A percentile compares a stretch with the other conserved stretches of the same genome.
Evolutionary conservation across 2,329 filamentous ascomycete genomes (phyloP).

Genomic region (Thelonectria olida): DNA sequence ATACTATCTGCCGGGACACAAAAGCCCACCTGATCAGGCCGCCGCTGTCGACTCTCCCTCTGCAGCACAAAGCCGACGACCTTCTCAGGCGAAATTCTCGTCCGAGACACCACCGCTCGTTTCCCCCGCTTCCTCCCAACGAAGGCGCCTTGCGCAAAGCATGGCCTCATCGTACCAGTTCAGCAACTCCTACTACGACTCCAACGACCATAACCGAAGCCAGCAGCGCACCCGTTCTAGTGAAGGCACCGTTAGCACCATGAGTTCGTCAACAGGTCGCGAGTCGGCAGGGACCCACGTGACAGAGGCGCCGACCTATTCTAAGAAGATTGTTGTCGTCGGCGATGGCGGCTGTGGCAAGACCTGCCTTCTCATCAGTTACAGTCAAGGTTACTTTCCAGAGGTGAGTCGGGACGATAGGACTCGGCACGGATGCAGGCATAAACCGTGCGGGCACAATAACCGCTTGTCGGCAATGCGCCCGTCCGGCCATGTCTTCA

Average conservation of each 20-base stretch:
- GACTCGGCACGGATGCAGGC: background rate
- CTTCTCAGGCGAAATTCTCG: slow-evolving; percentile 30
- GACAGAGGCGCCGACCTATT: slow-evolving; percentile 91
- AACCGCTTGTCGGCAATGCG: background rate
- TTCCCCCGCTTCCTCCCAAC: slow-evolving; percentile 16
- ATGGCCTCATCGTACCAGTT: slow-evolving; percentile 66
- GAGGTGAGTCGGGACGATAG: slow-evolving; percentile 70
- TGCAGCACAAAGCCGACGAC: slow-evolving; percentile 16
- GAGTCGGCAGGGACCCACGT: slow-evolving; percentile 85
- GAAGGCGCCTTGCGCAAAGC: slow-evolving; percentile 37
- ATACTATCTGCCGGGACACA: slow-evolving; percentile 5
- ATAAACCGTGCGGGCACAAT: background rate
- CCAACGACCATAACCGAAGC: slow-evolving; percentile 51
- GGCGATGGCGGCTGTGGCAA: slow-evolving; percentile 98
- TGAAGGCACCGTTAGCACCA: slow-evolving; percentile 90
- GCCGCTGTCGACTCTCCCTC: background rate
- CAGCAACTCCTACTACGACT: slow-evolving; percentile 63
- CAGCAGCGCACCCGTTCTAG: slow-evolving; percentile 74
- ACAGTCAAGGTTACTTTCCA: slow-evolving; percentile 98
- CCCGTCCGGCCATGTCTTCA: background rate
- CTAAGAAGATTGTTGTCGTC: slow-evolving; percentile 99
- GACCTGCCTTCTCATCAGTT: slow-evolving; percentile 98
- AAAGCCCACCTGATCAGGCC: background rate
- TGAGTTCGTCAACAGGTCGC: slow-evolving; percentile 77
- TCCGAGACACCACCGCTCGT: slow-evolving; percentile 28